phyloP scores from a whole-genome alignment of 177 flowering plant species.

The Tripterygium wilfordii region DNA sequence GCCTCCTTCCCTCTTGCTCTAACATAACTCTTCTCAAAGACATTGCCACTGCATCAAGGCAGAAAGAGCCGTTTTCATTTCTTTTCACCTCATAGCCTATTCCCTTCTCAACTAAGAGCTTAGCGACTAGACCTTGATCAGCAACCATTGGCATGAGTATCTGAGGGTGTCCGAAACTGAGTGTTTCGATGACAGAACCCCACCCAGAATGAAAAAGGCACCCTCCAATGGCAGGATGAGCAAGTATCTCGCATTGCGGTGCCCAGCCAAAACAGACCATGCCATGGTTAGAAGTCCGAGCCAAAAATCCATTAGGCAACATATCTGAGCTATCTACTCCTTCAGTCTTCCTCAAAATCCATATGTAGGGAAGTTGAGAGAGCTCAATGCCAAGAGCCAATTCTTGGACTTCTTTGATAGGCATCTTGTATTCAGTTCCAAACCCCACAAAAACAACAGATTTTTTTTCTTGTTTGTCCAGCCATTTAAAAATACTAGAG shows the following conservation, averaged over 20 bases:
- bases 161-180: neutral
- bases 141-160: neutral
- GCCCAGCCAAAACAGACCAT: no score
- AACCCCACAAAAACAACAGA: constrained; percentile 46
- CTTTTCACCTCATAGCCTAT: no score
- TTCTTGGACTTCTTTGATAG: neutral
- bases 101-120: neutral
- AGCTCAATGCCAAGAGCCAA: neutral
- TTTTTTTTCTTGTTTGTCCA: constrained; percentile 13
- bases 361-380: neutral
- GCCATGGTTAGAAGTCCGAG: neutral
- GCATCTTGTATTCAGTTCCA: constrained; percentile 31
- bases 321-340: neutral
- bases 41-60: neutral
- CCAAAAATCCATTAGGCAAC: neutral
- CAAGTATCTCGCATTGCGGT: neutral
- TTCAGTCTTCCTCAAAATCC: neutral
- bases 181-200: neutral
- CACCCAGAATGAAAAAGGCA: neutral
- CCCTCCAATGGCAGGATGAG: neutral
- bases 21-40: neutral
- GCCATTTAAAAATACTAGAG: constrained; percentile 16
- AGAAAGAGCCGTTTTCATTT: neutral
- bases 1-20: neutral
- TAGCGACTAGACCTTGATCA: neutral